These are phyloP conservation scores for Hanseniaspora lindneri DNA, from an alignment of 805 yeast genomes.

Conservation along the genomic window DNA sequence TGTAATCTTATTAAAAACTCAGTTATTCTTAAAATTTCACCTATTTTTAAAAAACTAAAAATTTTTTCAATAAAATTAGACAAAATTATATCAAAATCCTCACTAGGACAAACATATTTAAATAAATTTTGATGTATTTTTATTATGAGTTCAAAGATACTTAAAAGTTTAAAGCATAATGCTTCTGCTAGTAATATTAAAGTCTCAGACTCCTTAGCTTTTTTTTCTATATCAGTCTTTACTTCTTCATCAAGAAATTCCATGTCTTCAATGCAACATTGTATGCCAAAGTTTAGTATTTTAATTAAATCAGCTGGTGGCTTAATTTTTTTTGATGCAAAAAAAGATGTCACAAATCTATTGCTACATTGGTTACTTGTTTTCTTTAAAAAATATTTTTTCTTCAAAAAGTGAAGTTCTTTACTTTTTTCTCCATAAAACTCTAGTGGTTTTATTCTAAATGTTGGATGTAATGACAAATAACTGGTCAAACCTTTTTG, in stretches of 20 bases:
- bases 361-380: too few relatives aligned
- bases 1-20: constrained; percentile 3
- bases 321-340: too few relatives aligned
- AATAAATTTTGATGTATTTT: neutral
- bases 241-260: neutral
- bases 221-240: neutral
- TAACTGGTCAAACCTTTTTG: neutral
- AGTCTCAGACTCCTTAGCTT: neutral
- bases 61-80: neutral
- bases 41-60: neutral
- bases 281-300: neutral
- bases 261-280: neutral
- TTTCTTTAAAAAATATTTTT: neutral
- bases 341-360: too few relatives aligned
- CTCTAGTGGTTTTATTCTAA: neutral
- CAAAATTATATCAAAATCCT: neutral
- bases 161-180: neutral
- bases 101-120: neutral
- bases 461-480: neutral
- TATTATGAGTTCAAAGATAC: neutral
- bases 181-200: neutral
- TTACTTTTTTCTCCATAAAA: neutral
- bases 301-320: neutral
- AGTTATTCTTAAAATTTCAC: neutral
- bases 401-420: neutral